Evolutionary conservation across 805 yeast species (phyloP), one percentile per base, ranked within the genome.

Genomic region (Wickerhamomyces kurtzmanii): DNA sequence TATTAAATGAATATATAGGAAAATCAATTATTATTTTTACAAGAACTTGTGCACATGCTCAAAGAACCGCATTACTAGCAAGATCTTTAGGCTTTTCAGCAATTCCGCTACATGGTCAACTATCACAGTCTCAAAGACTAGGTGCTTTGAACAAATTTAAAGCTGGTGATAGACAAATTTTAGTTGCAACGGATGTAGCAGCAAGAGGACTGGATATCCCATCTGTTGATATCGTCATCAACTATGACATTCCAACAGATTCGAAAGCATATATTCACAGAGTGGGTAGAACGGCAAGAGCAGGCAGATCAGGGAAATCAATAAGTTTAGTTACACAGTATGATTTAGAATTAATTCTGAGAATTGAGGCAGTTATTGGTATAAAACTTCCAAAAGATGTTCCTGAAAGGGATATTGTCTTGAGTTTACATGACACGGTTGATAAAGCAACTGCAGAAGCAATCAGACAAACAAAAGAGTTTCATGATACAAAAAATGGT

Each of bases 251-350:
- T 29, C 91, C 93, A 16, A 76, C 84, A 14, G 91, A 81, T 47
- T 81, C 89, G 5, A 83, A 81, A 51, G 83, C 86, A 8, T 81
- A 78, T 45, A 76, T 81, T 40, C 93, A 81, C 51, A 64, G 94
- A 55, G 96, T 87, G 19, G 96, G 96, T 32, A 78, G 96, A 62
- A 86, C 96, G 19, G 96, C 96, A 3, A 77, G 96, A 54, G 94
- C 94, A 1, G 94, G 95, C 12, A 69, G 86, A 42, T 73, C 89
- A 0, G 95, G 95, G 27, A 81, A 78, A 49, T 82, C 95, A 3
- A 65, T 87, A 12, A 80, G 94, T 3, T 59, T 87, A 32, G 93
- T 86, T 18, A 87, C 97, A 0, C 98, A 91, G 53, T 91, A 91
- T 51, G 98, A 91, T 53, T 62, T 91, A 35, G 96, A 87, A 53